Base-by-base conservation (phyloP, 2,329 filamentous ascomycete species). In the Endothia cerciana region DNA sequence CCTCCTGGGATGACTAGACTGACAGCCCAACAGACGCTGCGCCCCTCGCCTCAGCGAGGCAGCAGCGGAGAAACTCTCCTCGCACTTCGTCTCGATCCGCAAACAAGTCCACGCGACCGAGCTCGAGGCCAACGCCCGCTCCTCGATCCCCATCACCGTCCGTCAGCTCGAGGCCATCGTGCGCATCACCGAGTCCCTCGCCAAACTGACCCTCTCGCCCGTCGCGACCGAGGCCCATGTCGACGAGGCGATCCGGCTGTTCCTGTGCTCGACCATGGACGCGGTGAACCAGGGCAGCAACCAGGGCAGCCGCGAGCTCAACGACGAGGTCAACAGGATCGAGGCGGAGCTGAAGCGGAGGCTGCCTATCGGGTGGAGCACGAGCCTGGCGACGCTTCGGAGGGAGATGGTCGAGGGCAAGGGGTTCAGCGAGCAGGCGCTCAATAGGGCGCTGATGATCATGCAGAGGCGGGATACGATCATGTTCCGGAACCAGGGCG, bases 201-300 rank as follows among this genome's bases (percentile, higher is more conserved):
- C 95, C 65, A 99, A 99, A 77, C 83, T 99, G 53, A 89, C 91
- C 0, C 86, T 99, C 10, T 92, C 91, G 0, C 90, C 94, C 3
- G 85, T 97, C 51, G 95, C 94, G 2, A 94, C 91, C 0, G 94
- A 97, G 77, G 84, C 88, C 57, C 95, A 99, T 74, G 95, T 99
- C 62, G 94, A 99, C 74, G 95, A 99, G 80, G 95, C 95, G 2
- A 99, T 99, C 73, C 90, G 95, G 0, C 86, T 99, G 19, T 99
- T 99, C 89, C 82, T 99, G 38, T 95, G 94, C 70, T 94, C 90
- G 3, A 99, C 95, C 65, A 98, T 99, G 95, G 94, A 99, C 74
- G 95, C 95, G 8, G 93, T 98, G 65, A 94, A 92, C 67, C 93
- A 97, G 73, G 94, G 94, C 67, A 90, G 91, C 71, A 91, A 90